A percentile compares a stretch with the other conserved stretches of the same genome.
Conservation (phyloP, 2,329 filamentous ascomycete species). For the Stagonosporopsis cucurbitacearum region DNA sequence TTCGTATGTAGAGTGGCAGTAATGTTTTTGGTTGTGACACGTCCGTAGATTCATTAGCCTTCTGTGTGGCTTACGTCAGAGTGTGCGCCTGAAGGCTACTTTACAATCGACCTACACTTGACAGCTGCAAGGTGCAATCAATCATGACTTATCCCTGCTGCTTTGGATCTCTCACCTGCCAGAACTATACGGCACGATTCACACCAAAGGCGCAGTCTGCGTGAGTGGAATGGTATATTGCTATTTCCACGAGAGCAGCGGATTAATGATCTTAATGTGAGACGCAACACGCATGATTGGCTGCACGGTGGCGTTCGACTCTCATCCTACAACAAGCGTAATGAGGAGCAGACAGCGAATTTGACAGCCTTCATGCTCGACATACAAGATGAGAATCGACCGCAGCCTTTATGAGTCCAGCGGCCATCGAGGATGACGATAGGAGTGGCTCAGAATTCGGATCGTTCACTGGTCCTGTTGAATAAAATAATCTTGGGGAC, state of each 20-base stretch:
- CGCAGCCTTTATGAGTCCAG: neutral
- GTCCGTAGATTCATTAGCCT: no score
- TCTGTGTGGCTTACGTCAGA: no score
- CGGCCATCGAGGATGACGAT: neutral
- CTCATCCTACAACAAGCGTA: slow-evolving; percentile 1
- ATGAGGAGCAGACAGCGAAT: slow-evolving; percentile 1
- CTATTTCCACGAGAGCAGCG: neutral
- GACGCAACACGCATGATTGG: neutral
- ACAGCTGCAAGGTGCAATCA: neutral
- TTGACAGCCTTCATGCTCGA: neutral
- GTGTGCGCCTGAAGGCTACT: no score
- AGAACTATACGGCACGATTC: neutral
- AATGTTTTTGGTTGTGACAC: neutral
- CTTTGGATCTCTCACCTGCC: neutral
- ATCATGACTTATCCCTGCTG: neutral
- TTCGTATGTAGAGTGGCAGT: no score
- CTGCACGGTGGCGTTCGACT: neutral
- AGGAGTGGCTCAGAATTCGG: neutral
- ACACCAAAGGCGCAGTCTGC: neutral
- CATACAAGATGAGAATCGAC: neutral
- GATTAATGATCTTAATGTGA: neutral
- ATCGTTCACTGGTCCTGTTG: neutral
- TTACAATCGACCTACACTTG: neutral
- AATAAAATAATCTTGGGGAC: no score
- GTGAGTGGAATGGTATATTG: no score